Percentiles rank a stretch among this genome's conserved stretches.
These are phyloP conservation scores for Pleurotus eryngii DNA, from an alignment of 768 basidiomycete genomes.

Conservation along the genomic window DNA sequence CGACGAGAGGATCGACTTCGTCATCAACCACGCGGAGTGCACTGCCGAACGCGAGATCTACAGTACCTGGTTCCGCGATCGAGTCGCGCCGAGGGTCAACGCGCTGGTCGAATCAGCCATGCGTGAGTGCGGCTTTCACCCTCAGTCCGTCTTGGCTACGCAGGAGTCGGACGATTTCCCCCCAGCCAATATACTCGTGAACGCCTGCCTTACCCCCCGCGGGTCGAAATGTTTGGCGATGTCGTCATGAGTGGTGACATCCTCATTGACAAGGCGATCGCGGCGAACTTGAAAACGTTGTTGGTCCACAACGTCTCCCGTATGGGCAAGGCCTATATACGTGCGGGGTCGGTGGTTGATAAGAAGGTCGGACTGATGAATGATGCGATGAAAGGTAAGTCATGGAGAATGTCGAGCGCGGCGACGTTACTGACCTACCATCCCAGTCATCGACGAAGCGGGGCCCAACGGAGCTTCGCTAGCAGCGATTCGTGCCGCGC, in stretches of 20 bases:
- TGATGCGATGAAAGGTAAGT: neutral
- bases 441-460: no score
- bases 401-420: neutral
- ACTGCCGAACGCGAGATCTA: no score
- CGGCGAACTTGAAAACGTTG: neutral
- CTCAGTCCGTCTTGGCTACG: neutral
- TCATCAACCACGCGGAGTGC: no score
- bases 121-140: neutral
- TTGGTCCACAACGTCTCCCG: neutral
- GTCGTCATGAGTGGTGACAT: neutral
- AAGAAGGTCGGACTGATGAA: neutral
- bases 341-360: neutral
- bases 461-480: no score
- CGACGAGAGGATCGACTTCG: no score
- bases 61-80: neutral
- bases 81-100: neutral
- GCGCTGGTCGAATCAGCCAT: neutral
- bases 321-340: neutral
- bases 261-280: neutral
- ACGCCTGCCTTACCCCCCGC: neutral
- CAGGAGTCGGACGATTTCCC: neutral
- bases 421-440: no score
- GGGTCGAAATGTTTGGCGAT: neutral
- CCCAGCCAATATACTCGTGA: neutral
- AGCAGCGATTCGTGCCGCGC: no score